These are phyloP conservation scores for Suhomyces sp. DNA, from an alignment of 805 yeast genomes.

Conservation along the genomic window DNA sequence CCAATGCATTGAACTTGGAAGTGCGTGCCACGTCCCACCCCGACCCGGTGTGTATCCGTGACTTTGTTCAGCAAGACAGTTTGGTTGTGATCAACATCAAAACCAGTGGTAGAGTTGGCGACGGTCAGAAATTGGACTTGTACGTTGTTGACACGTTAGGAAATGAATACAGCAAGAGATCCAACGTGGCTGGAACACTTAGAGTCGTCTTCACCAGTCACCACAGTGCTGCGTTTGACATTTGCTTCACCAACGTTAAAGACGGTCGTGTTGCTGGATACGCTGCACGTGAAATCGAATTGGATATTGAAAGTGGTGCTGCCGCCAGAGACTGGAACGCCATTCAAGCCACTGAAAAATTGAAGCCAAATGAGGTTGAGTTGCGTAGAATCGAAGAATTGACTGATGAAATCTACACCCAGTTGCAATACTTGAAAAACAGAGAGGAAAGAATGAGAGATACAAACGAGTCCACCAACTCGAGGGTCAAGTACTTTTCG, in stretches of 20 bases:
- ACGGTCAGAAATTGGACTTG: slow-evolving; percentile 79
- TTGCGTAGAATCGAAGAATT: slow-evolving; percentile 83
- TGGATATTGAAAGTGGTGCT: slow-evolving; percentile 93
- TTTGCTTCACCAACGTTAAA: slow-evolving; percentile 72
- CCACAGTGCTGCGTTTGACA: slow-evolving; percentile 79
- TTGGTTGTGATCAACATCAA: slow-evolving; percentile 81
- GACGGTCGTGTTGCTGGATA: slow-evolving; percentile 15
- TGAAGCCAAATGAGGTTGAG: slow-evolving; percentile 89
- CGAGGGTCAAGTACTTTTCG: slow-evolving; percentile 87
- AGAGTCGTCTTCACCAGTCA: slow-evolving; percentile 84
- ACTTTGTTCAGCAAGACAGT: slow-evolving; percentile 80
- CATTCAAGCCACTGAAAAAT: slow-evolving; percentile 85
- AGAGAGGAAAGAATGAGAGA: slow-evolving; percentile 94
- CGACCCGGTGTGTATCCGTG: slow-evolving; percentile 82
- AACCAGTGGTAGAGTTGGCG: slow-evolving; percentile 73
- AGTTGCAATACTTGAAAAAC: slow-evolving; percentile 75
- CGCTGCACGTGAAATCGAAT: slow-evolving; percentile 69
- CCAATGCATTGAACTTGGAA: slow-evolving; percentile 48
- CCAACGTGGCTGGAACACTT: slow-evolving; percentile 69
- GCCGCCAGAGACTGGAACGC: slow-evolving; percentile 98
- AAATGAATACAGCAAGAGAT: slow-evolving; percentile 72
- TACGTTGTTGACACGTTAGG: slow-evolving; percentile 74
- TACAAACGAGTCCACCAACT: slow-evolving; percentile 94
- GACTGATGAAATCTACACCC: slow-evolving; percentile 75
- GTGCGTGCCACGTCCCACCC: slow-evolving; percentile 46